Conservation (phyloP, 441 rosid genomes). For the Adansonia grandidieri region DNA sequence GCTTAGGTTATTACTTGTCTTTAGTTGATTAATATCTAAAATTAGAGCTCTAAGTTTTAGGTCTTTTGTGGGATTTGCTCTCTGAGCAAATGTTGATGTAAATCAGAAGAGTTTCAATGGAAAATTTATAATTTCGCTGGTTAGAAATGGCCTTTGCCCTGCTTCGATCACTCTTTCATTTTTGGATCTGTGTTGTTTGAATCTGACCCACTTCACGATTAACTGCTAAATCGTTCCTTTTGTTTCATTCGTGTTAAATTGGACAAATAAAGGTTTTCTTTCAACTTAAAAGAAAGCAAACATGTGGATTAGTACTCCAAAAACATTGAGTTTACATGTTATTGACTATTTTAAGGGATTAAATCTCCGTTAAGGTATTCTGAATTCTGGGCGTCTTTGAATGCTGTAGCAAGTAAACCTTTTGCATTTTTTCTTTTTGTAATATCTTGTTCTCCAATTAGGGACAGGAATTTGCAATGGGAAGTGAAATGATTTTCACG, state of each 20-base stretch:
- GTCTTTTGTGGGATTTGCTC: neutral
- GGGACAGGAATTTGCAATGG: neutral
- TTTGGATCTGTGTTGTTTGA: neutral
- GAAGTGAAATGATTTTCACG: neutral
- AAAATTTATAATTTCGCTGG: neutral
- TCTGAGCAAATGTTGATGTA: neutral
- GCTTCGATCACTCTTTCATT: neutral
- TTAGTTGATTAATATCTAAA: too few relatives aligned
- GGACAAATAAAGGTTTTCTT: neutral
- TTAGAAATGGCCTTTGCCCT: neutral
- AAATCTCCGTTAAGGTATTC: neutral
- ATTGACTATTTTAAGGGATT: neutral
- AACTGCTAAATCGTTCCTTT: too few relatives aligned
- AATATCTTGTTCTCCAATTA: too few relatives aligned
- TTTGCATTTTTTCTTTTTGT: too few relatives aligned
- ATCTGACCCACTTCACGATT: neutral
- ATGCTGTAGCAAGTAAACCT: too few relatives aligned
- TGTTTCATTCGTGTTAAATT: neutral
- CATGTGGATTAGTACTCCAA: neutral
- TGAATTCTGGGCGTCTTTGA: too few relatives aligned
- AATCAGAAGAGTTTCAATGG: neutral
- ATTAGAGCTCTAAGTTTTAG: neutral
- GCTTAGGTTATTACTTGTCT: conserved; percentile 37
- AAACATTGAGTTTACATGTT: neutral
- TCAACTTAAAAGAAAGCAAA: too few relatives aligned